phyloP scores from a whole-genome alignment of 495 filamentous ascomycete species.

The Hypoxylon perforatum region DNA sequence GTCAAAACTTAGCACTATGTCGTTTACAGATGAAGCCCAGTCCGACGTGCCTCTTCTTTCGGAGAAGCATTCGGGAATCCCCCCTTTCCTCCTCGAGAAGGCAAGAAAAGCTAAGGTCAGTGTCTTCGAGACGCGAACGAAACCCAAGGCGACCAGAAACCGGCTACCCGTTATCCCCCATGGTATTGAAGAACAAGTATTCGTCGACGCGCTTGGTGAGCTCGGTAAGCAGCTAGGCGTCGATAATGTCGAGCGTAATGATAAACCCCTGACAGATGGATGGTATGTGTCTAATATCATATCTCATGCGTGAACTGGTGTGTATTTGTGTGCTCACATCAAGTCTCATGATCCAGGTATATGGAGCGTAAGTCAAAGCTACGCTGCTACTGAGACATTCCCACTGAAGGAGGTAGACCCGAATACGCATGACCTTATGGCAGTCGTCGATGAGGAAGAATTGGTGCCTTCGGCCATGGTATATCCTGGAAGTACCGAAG shows the following conservation, averaged over 20 bases:
- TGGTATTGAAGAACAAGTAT: constrained; percentile 51
- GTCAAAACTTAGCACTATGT: constrained; percentile 35
- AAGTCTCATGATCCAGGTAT: constrained; percentile 45
- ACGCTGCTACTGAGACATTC: background rate
- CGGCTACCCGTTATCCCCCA: constrained; percentile 51
- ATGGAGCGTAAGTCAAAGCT: constrained; percentile 55
- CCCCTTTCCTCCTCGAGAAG: constrained; percentile 51
- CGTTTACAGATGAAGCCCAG: constrained; percentile 45
- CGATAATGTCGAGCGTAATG: constrained; percentile 59
- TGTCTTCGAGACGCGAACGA: constrained; percentile 52
- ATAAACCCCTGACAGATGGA: constrained; percentile 59
- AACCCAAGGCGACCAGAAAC: constrained; percentile 48
- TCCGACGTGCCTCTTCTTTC: constrained; percentile 52
- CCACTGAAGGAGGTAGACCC: constrained; percentile 41
- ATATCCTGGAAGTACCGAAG: constrained; percentile 56
- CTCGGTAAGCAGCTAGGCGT: constrained; percentile 51
- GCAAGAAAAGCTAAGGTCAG: constrained; percentile 49
- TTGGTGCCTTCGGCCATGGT: constrained; percentile 63
- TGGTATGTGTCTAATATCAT: constrained; percentile 47
- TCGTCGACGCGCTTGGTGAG: constrained; percentile 52
- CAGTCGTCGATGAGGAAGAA: constrained; percentile 63
- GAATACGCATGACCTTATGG: constrained; percentile 66
- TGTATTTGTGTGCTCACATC: constrained; percentile 6
- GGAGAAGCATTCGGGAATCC: constrained; percentile 58
- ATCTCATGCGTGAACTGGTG: background rate